phyloP scores from a whole-genome alignment of 257 asterid species.

The Nicotiana undulata region DNA sequence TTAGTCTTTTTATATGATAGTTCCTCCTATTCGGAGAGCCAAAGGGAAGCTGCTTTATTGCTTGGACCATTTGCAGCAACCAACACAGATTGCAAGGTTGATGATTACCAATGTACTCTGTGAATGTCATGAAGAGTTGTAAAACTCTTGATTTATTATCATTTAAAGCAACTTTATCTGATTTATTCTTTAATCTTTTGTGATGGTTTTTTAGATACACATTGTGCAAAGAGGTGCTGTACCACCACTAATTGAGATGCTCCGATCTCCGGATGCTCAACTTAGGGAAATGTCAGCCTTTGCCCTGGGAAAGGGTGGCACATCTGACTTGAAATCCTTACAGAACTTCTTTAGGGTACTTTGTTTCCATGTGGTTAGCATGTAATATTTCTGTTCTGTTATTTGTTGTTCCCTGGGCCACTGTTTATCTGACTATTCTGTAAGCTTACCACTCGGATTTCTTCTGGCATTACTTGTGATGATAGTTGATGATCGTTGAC shows the following conservation, averaged over 20 bases:
- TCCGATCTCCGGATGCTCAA: constrained; percentile 83
- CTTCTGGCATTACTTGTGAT: neutral
- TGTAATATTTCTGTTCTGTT: neutral
- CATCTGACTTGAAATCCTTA: constrained; percentile 45
- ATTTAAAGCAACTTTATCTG: neutral
- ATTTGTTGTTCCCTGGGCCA: neutral
- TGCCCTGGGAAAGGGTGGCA: constrained; percentile 96
- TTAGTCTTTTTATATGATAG: constrained; percentile 28
- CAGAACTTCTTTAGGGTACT: neutral
- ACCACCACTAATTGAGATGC: constrained; percentile 93
- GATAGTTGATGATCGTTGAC: neutral
- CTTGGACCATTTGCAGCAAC: constrained; percentile 99
- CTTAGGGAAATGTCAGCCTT: constrained; percentile 97
- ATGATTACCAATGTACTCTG: constrained; percentile 13
- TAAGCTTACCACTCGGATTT: neutral
- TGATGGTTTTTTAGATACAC: too few relatives aligned
- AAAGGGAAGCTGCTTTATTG: constrained; percentile 97
- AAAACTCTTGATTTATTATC: neutral
- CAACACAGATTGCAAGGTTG: constrained; percentile 98
- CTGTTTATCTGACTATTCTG: too few relatives aligned
- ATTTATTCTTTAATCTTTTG: neutral
- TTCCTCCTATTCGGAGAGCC: constrained; percentile 96
- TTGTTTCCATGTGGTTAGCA: neutral
- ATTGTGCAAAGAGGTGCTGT: constrained; percentile 99
- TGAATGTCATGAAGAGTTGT: neutral